Evolutionary conservation across 1,139 yeast genomes (phyloP).

Genomic region (Blastobotrys indianensis): DNA sequence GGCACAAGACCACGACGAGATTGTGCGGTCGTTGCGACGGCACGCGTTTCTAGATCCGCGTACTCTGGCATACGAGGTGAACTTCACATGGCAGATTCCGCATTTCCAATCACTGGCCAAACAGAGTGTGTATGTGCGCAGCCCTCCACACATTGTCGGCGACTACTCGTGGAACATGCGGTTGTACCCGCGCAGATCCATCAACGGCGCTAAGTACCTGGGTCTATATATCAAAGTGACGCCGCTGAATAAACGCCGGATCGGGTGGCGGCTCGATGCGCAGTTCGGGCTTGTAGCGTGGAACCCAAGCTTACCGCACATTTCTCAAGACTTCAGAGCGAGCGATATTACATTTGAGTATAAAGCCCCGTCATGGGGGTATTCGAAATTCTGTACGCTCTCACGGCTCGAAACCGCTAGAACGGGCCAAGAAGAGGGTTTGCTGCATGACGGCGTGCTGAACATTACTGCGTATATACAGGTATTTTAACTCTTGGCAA

Average conservation of each 20-base stretch:
- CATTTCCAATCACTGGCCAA: conserved; percentile 44
- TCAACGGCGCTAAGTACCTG: conserved; percentile 38
- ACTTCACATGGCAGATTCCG: conserved; percentile 67
- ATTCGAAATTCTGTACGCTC: no score
- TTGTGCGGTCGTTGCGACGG: no score
- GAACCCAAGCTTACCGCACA: neutral
- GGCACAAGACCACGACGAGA: no score
- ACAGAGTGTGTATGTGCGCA: conserved; percentile 25
- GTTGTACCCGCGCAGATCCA: conserved; percentile 66
- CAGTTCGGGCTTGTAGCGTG: conserved; percentile 1
- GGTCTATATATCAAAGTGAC: conserved; percentile 19
- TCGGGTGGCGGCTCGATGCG: neutral
- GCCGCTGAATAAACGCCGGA: neutral
- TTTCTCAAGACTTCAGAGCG: no score
- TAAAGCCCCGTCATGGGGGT: no score
- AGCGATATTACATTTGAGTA: no score
- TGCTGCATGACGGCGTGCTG: no score
- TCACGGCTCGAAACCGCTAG: no score
- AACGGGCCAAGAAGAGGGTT: no score
- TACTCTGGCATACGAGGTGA: conserved; percentile 30
- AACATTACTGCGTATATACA: no score
- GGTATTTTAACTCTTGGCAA: no score
- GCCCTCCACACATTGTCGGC: conserved; percentile 57
- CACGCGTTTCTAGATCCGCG: neutral
- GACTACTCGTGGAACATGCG: conserved; percentile 67